Base-by-base conservation (phyloP, 495 filamentous ascomycete genomes). In the Penicillium odoratum region DNA sequence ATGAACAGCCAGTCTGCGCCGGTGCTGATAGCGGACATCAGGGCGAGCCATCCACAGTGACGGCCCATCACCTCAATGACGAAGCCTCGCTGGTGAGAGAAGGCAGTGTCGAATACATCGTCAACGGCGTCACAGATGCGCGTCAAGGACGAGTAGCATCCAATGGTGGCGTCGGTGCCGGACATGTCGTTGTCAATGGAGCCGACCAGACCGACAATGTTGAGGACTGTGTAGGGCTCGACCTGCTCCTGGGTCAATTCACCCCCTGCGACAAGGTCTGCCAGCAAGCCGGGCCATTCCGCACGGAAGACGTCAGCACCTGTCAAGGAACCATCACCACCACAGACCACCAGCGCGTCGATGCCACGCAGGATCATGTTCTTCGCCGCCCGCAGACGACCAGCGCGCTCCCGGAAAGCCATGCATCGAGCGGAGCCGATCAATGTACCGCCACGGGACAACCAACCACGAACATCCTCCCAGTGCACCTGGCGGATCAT, bases 41-140 rank as follows among this genome's bases (percentile, higher is more conserved):
- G 78, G 44, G 94, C 95, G 50, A 99, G 78, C 95, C 95, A 99
- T 42, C 95, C 95, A 66, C 95, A 99, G 74, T 98, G 93, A 55
- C 95, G 84, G n/a, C 95, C 95, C 95, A 99, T 99, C 48, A 98
- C 95, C 71, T 98, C 95, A 63, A 99, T 88, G 30, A 99, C 93
- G 72, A 99, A 99, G 40, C 95, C 95, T 62, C 95, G 81, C 55
- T 96, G 96, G 74, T 98, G 95, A n/a, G 91, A 96, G 38, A 86
- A 91, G 7, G 95, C 95, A 2, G 95, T 99, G 33, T 94, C 92
- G 71, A 98, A 96, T 60, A 99, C 96, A 70, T 89, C 91, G 74
- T 99, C 95, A 26, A 99, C 88, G 48, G 91, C 87, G 67, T 97
- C 87, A 75, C 94, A 98, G 61, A 99, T 94, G 51, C 93, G 84